phyloP scores from a whole-genome alignment of 768 basidiomycete species.

The Pulveroboletus sp. region DNA sequence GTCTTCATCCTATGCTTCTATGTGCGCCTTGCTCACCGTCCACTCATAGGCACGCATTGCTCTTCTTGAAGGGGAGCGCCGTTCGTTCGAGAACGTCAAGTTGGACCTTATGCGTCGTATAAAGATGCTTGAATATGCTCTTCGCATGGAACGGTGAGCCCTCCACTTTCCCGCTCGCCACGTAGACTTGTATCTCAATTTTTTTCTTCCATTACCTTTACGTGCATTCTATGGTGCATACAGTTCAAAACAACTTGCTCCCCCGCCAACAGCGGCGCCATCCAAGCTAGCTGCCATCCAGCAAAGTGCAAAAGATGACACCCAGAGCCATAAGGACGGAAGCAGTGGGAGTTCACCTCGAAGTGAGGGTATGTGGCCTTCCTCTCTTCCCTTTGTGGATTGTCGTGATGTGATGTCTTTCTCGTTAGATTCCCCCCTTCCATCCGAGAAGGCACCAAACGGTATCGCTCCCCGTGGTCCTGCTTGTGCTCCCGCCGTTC shows the following conservation, averaged over 20 bases:
- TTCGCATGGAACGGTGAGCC: constrained; percentile 89
- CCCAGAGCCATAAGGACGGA: constrained; percentile 68
- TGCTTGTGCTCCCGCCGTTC: constrained; percentile 40
- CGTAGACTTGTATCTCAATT: constrained; percentile 2
- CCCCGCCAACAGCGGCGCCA: constrained; percentile 55
- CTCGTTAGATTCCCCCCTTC: constrained; percentile 63
- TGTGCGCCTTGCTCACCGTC: constrained; percentile 14
- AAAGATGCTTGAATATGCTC: constrained; percentile 98
- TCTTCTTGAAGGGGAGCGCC: constrained; percentile 91
- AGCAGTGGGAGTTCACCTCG: constrained; percentile 81
- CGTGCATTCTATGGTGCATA: constrained; percentile 2
- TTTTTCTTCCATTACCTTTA: constrained; percentile 34
- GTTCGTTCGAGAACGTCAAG: constrained; percentile 96
- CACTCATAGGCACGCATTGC: constrained; percentile 83
- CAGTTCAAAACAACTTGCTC: constrained; percentile 76
- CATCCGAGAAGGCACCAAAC: constrained; percentile 65
- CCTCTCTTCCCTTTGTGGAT: neutral
- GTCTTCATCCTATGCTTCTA: neutral
- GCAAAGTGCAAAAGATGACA: constrained; percentile 64
- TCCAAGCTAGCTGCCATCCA: constrained; percentile 64
- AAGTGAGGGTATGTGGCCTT: constrained; percentile 60
- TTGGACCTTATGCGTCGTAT: constrained; percentile 93
- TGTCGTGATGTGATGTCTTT: constrained; percentile 5
- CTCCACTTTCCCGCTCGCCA: constrained; percentile 2
- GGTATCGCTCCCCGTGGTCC: constrained; percentile 51